These are phyloP conservation scores for Agaricales sp. DNA, from an alignment of 1,284 basidiomycete species.

Conservation along the genomic window DNA sequence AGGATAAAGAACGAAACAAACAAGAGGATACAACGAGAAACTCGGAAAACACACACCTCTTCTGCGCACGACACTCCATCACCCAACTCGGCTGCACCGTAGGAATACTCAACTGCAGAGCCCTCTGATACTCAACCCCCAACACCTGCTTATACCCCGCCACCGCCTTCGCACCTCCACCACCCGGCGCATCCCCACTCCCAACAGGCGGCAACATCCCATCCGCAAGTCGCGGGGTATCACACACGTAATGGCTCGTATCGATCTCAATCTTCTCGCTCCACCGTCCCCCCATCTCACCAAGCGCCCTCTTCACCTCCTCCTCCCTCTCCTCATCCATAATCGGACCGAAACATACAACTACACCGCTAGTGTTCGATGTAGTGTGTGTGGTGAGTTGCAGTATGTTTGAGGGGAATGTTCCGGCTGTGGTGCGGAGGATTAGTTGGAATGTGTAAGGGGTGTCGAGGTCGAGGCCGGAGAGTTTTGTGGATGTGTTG, in stretches of 20 bases:
- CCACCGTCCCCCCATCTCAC: slow-evolving; percentile 81
- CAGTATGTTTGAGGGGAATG: slow-evolving; percentile 75
- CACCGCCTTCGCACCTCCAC: slow-evolving; percentile 84
- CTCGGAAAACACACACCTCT: slow-evolving; percentile 45
- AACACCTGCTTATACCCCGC: background rate
- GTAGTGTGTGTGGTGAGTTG: slow-evolving; percentile 86
- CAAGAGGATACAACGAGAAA: slow-evolving; percentile 1
- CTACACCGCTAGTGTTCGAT: slow-evolving; percentile 86
- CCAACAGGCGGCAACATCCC: slow-evolving; percentile 47
- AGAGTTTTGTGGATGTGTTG: slow-evolving; percentile 86
- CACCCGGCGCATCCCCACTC: slow-evolving; percentile 49
- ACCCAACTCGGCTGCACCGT: slow-evolving; percentile 89
- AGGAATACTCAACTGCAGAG: slow-evolving; percentile 82
- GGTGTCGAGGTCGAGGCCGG: slow-evolving; percentile 79
- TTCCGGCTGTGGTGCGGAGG: slow-evolving; percentile 83
- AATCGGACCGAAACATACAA: slow-evolving; percentile 85
- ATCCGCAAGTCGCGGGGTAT: slow-evolving; percentile 66
- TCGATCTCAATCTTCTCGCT: slow-evolving; percentile 92
- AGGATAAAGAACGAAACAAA: slow-evolving; percentile 3
- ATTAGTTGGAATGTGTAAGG: slow-evolving; percentile 91
- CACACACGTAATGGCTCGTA: slow-evolving; percentile 94
- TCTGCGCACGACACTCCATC: slow-evolving; percentile 73
- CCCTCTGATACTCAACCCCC: slow-evolving; percentile 81
- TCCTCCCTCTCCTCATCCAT: slow-evolving; percentile 68
- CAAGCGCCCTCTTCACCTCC: slow-evolving; percentile 67